These are phyloP conservation scores for Lizonia empirigonia DNA, from an alignment of 2,329 filamentous ascomycete genomes.

Conservation along the genomic window DNA sequence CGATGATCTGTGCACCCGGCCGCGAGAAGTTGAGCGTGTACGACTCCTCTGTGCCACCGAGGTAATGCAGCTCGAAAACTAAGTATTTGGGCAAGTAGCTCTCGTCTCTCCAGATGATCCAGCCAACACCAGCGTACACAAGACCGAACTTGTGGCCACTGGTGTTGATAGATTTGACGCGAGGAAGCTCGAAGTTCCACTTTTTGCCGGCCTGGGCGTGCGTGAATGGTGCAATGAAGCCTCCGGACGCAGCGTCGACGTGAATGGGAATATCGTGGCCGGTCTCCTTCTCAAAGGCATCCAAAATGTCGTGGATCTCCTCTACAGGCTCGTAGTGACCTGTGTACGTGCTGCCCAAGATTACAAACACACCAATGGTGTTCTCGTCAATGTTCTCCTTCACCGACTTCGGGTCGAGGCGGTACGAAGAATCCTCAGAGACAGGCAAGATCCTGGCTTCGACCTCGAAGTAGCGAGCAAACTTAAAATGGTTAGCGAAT, in stretches of 20 bases:
- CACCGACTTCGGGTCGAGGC: slow-evolving; percentile 68
- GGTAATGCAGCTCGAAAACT: slow-evolving; percentile 73
- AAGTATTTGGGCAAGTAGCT: slow-evolving; percentile 69
- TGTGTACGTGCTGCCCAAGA: slow-evolving; percentile 74
- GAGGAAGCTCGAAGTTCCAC: slow-evolving; percentile 67
- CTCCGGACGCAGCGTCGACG: slow-evolving; percentile 65
- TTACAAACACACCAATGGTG: slow-evolving; percentile 77
- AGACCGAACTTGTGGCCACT: slow-evolving; percentile 68
- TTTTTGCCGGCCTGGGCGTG: slow-evolving; percentile 61
- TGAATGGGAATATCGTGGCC: slow-evolving; percentile 71
- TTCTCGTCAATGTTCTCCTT: slow-evolving; percentile 74
- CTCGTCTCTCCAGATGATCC: slow-evolving; percentile 63
- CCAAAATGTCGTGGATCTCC: slow-evolving; percentile 68
- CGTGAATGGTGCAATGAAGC: slow-evolving; percentile 67
- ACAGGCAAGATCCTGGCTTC: slow-evolving; percentile 70
- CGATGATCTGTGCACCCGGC: slow-evolving; percentile 71
- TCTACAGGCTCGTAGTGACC: slow-evolving; percentile 76
- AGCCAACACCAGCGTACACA: slow-evolving; percentile 71
- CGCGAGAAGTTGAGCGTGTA: slow-evolving; percentile 76
- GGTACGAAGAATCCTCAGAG: slow-evolving; percentile 63
- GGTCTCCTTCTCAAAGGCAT: slow-evolving; percentile 65
- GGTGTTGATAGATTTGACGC: slow-evolving; percentile 70
- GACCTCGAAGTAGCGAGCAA: slow-evolving; percentile 75
- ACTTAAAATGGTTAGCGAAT: slow-evolving; percentile 41
- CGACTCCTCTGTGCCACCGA: slow-evolving; percentile 72